Evolutionary conservation across 805 yeast genomes (phyloP).

Genomic region (Candida dajiaensis): DNA sequence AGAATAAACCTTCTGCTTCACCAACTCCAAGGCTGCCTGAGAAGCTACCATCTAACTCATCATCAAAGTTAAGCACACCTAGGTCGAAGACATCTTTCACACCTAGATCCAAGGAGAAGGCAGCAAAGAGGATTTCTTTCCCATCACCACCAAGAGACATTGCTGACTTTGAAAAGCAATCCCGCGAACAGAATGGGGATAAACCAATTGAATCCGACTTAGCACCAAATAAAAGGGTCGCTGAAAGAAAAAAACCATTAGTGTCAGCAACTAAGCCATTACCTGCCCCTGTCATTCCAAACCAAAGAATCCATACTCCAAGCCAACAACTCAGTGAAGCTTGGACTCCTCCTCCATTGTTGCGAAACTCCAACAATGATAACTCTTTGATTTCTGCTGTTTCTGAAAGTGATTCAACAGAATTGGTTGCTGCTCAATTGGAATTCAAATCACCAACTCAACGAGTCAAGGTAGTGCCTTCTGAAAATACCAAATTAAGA

Average conservation of each 20-base stretch:
- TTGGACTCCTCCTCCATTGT: conserved; percentile 16
- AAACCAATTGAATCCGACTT: not conserved
- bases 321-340: conserved; percentile 10
- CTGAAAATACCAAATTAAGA: not conserved
- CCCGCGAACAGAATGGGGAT: conserved; percentile 3
- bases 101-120: not conserved
- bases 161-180: conserved; percentile 12
- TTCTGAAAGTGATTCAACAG: not conserved
- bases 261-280: conserved; percentile 9
- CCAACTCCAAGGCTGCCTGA: not conserved
- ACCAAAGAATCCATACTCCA: conserved; percentile 19
- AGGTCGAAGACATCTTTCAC: conserved; percentile 1
- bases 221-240: conserved; percentile 2
- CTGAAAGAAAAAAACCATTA: not conserved
- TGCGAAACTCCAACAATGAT: conserved; percentile 10
- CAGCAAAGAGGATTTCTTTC: conserved; percentile 15
- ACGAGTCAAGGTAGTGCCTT: conserved; percentile 4
- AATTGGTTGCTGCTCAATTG: conserved; percentile 2
- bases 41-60: not conserved
- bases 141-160: conserved; percentile 20
- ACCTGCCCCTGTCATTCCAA: conserved; percentile 18
- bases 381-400: conserved; percentile 14
- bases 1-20: not conserved
- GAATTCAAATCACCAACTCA: conserved; percentile 12
- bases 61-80: conserved; percentile 5